Conservation (phyloP, 1,284 basidiomycete genomes). For the Microbotryum lychnidis-dioicae region DNA sequence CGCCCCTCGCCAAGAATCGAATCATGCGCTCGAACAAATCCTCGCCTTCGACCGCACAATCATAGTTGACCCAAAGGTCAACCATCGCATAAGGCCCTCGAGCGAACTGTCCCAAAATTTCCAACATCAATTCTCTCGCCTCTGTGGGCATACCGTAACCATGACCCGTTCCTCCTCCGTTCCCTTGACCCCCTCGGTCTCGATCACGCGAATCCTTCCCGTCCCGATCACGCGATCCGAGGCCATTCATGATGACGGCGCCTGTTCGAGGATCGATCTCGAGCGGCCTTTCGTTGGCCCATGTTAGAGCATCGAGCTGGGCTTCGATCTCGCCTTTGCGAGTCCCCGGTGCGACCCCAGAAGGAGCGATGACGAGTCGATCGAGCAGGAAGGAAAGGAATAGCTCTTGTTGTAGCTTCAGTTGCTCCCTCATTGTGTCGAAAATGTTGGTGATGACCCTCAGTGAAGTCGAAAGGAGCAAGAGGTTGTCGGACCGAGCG, state of each 20-base stretch:
- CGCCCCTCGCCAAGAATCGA: constrained; percentile 69
- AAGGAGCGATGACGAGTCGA: constrained; percentile 51
- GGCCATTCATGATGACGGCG: no score
- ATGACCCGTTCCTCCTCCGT: constrained; percentile 31
- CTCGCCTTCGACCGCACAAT: constrained; percentile 93
- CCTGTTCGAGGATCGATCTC: neutral
- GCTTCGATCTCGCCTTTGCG: constrained; percentile 39
- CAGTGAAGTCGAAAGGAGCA: constrained; percentile 68
- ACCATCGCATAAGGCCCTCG: constrained; percentile 79
- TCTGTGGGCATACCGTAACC: constrained; percentile 43
- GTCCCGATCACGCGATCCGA: neutral
- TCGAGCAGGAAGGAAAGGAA: constrained; percentile 91
- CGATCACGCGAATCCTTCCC: neutral
- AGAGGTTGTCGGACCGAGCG: constrained; percentile 75
- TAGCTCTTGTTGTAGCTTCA: constrained; percentile 95
- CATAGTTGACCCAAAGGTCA: constrained; percentile 91
- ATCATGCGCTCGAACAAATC: constrained; percentile 89
- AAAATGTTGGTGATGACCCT: constrained; percentile 82
- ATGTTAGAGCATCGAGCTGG: constrained; percentile 34
- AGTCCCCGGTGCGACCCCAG: constrained; percentile 34
- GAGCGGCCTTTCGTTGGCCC: constrained; percentile 21
- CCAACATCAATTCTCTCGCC: constrained; percentile 80
- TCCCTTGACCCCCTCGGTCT: constrained; percentile 25
- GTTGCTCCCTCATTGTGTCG: constrained; percentile 72
- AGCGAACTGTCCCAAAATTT: constrained; percentile 73